These are phyloP conservation scores for Ilyonectria robusta DNA, from an alignment of 2,329 filamentous ascomycete species.

Conservation along the genomic window DNA sequence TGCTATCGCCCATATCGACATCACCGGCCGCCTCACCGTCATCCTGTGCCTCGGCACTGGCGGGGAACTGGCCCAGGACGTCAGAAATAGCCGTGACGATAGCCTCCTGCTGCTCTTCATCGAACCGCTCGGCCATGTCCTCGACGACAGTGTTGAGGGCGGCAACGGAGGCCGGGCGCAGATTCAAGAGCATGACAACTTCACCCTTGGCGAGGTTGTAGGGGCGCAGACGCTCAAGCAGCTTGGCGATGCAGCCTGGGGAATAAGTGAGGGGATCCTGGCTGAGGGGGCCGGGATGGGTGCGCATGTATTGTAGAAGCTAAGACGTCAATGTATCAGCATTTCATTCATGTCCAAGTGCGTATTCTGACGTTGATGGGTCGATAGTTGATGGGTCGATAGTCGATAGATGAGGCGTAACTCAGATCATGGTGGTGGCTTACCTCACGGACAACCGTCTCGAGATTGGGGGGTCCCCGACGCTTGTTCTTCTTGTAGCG, in stretches of 20 bases:
- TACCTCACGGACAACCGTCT: constrained; percentile 77
- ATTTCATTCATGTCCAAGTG: background rate
- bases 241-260: constrained; percentile 63
- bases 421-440: constrained; percentile 31
- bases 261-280: constrained; percentile 68
- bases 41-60: constrained; percentile 47
- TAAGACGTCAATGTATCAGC: constrained; percentile 48
- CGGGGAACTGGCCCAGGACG: constrained; percentile 68
- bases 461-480: constrained; percentile 69
- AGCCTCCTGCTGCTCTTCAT: constrained; percentile 69
- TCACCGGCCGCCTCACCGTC: constrained; percentile 51
- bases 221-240: constrained; percentile 68
- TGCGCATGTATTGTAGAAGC: constrained; percentile 73
- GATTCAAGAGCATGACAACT: constrained; percentile 77
- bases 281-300: constrained; percentile 68
- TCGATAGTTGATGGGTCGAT: constrained; percentile 12
- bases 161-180: constrained; percentile 70
- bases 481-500: constrained; percentile 66
- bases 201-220: constrained; percentile 78
- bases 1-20: constrained; percentile 56
- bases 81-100: constrained; percentile 71
- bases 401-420: constrained; percentile 2
- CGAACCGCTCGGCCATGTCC: constrained; percentile 74
- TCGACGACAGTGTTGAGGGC: constrained; percentile 76
- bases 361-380: background rate